Evolutionary conservation across 176 grass and related monocot species (phyloP).

Genomic region (Paspalum vaginatum): DNA sequence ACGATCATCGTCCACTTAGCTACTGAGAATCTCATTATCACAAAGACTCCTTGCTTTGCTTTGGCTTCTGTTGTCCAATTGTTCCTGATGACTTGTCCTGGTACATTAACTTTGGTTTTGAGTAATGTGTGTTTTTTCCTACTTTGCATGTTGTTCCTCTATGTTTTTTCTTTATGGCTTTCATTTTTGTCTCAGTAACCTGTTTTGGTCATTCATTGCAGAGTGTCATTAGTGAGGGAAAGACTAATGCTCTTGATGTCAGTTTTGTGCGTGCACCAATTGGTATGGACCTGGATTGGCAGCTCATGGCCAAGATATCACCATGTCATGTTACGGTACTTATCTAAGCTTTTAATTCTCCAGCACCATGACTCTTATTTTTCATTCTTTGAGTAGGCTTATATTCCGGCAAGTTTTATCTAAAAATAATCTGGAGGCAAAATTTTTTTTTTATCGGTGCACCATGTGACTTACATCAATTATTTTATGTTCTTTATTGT

Average conservation of each 20-base stretch:
- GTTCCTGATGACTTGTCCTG: slow-evolving; percentile 14
- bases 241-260: slow-evolving; percentile 85
- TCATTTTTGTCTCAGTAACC: slow-evolving; percentile 20
- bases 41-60: too few relatives aligned
- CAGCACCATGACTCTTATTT: background rate
- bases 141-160: background rate
- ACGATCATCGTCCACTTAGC: background rate
- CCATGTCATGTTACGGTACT: slow-evolving; percentile 93
- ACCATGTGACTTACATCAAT: too few relatives aligned
- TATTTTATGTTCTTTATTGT: slow-evolving; percentile 1
- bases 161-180: background rate
- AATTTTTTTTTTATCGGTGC: too few relatives aligned
- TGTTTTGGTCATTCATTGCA: slow-evolving; percentile 44
- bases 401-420: background rate
- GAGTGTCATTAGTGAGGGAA: slow-evolving; percentile 79
- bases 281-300: slow-evolving; percentile 84
- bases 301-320: slow-evolving; percentile 84
- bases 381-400: background rate
- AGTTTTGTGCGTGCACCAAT: slow-evolving; percentile 84
- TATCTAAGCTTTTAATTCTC: slow-evolving; percentile 35
- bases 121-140: slow-evolving; percentile 21
- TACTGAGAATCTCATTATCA: background rate
- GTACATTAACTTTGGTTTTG: slow-evolving; percentile 12
- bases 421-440: background rate
- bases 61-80: background rate